Conservation (phyloP, 1,284 basidiomycete species). For the Moesziomyces aphidis region DNA sequence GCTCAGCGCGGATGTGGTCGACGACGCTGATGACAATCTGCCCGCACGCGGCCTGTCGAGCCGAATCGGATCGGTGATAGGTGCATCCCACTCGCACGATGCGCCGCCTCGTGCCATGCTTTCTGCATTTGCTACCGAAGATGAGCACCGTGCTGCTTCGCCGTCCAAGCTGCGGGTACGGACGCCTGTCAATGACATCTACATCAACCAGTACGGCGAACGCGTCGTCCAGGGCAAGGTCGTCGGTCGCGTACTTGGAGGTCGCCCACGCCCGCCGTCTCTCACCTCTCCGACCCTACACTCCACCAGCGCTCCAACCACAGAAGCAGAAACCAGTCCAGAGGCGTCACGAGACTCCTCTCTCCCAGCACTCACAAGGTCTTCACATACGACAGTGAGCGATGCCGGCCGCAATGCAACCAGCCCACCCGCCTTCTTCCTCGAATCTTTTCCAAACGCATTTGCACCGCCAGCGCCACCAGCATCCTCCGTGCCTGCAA, state of each 20-base stretch:
- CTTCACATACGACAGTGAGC: neutral
- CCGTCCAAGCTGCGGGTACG: conserved; percentile 17
- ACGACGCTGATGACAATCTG: conserved; percentile 37
- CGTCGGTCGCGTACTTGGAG: conserved; percentile 37
- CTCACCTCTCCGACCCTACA: neutral
- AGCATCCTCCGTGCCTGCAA: neutral
- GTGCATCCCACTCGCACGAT: conserved; percentile 1
- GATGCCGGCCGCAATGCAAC: neutral
- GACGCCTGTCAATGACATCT: conserved; percentile 40
- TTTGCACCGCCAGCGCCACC: neutral
- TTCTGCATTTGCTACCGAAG: neutral
- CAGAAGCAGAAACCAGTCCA: neutral
- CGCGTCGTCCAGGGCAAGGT: conserved; percentile 46
- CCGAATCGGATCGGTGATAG: conserved; percentile 27
- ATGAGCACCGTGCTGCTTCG: conserved; percentile 8
- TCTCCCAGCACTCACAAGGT: neutral
- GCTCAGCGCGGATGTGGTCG: conserved; percentile 1
- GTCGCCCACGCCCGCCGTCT: conserved; percentile 29
- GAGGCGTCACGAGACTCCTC: neutral
- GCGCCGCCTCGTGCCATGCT: neutral
- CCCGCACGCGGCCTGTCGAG: conserved; percentile 28
- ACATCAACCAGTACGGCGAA: conserved; percentile 53
- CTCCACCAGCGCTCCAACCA: neutral
- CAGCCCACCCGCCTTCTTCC: conserved; percentile 47
- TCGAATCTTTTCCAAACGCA: conserved; percentile 48